Base-by-base conservation (phyloP, 2,329 filamentous ascomycete genomes). In the Tolypocladium inflatum region DNA sequence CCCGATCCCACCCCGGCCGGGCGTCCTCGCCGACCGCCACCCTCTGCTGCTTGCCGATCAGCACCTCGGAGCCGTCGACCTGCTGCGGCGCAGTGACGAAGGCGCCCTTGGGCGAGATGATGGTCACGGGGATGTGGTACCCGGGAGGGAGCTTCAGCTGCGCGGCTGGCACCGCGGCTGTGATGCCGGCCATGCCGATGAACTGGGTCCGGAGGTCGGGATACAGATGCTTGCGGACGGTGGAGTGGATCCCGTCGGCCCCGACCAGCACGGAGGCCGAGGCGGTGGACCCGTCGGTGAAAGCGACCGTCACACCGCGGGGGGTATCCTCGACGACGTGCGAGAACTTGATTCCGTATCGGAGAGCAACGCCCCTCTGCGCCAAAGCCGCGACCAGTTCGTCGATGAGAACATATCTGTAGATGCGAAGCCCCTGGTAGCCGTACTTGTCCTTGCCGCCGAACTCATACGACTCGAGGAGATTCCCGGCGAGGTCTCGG, bases 181-280 rank as follows among this genome's bases (percentile, higher is more conserved):
- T 69, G 26, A 79, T 68, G 10, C 71, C 75, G 13, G 71, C 67
- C 67, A 78, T 76, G 41, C 78, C 78, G 1, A 76, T 78, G 63
- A 82, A 85, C 1, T 69, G 72, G 1, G 83, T 78, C 39, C 74
- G 65, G 1, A 80, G 62, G 0, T 76, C 72, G 0, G 81, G 78
- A 52, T 78, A 73, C 0, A 86, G 69, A 48, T 82, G 76, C 4
- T 70, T 73, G 3, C 82, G 75, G 0, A 85, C 79, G 0, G 70
- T 72, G 0, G 81, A 84, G 64, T 85, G 80, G 55, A 86, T 85
- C 1, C 83, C 83, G 59, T 86, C 83, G 0, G 81, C 80, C 0
- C 81, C 83, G 19, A 85, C 71, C 0, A 86, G 74, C 15, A 82
- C 64, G 2, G 69, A 62, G 0, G 79, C 77, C 0, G 63, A 66